Conservation (phyloP, 306 rosid species). For the Vigna reflexopilosa region DNA sequence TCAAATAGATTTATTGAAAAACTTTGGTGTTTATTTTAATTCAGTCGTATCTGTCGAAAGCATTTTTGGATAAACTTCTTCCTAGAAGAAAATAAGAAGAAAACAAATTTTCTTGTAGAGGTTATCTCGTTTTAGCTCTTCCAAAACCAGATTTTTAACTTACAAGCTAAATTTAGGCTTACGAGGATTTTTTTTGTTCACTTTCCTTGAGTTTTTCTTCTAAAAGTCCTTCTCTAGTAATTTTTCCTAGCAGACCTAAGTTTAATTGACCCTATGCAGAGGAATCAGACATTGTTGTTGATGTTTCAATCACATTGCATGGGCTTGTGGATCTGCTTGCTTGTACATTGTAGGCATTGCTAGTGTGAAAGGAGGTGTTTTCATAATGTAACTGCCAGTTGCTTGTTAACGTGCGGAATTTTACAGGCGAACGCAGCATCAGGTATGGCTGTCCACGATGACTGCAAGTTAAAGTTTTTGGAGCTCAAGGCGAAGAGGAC, state of each 20-base stretch:
- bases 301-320: neutral
- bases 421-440: slow-evolving; percentile 82
- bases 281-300: neutral
- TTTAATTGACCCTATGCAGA: neutral
- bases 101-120: too few relatives aligned
- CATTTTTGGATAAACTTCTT: too few relatives aligned
- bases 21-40: slow-evolving; percentile 12
- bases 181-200: too few relatives aligned
- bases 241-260: neutral
- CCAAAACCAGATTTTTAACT: neutral
- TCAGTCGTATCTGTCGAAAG: neutral
- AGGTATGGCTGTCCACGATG: slow-evolving; percentile 84
- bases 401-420: slow-evolving; percentile 28
- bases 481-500: slow-evolving; percentile 88
- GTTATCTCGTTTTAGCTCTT: neutral
- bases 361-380: neutral
- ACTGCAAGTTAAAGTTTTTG: slow-evolving; percentile 78
- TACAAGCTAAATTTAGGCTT: neutral
- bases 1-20: neutral
- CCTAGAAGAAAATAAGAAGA: neutral
- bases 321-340: neutral
- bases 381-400: neutral
- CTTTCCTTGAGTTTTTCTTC: neutral
- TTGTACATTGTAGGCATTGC: slow-evolving; percentile 3
- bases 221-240: neutral